Evolutionary conservation across 179 eudicot species (phyloP).

Genomic region (Pouteria campechiana): DNA sequence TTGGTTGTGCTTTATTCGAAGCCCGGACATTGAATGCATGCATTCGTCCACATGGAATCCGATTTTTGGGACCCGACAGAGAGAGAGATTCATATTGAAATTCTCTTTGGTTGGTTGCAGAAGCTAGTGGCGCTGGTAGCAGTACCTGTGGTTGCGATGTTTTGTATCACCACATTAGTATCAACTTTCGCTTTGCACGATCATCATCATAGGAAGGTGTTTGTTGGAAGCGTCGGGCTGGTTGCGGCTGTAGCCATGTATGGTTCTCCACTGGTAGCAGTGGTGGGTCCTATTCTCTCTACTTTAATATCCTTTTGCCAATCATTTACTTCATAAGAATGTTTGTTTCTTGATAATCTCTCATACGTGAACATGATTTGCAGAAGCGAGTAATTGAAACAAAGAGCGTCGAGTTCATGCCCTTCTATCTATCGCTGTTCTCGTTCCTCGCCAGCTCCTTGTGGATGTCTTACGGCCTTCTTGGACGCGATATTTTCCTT

Average conservation of each 20-base stretch:
- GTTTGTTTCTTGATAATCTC: no score
- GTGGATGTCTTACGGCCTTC: constrained; percentile 69
- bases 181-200: constrained; percentile 44
- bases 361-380: no score
- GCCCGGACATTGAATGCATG: not conserved
- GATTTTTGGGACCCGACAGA: not conserved
- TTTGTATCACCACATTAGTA: constrained; percentile 14
- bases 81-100: not conserved
- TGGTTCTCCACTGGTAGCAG: constrained; percentile 53
- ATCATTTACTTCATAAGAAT: not conserved
- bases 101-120: constrained; percentile 25
- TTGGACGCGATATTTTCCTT: constrained; percentile 56
- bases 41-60: not conserved
- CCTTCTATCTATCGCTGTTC: constrained; percentile 63
- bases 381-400: constrained; percentile 70
- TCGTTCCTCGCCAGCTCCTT: constrained; percentile 57
- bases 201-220: constrained; percentile 40
- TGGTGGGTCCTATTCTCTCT: constrained; percentile 32
- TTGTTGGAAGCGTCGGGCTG: constrained; percentile 57
- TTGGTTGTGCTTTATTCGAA: no score
- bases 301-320: not conserved
- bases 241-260: constrained; percentile 48
- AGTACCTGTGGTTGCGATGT: constrained; percentile 20
- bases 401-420: constrained; percentile 70
- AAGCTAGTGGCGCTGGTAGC: constrained; percentile 37